phyloP scores from a whole-genome alignment of 176 grass and related monocot genomes.

The Neostapfia colusana region DNA sequence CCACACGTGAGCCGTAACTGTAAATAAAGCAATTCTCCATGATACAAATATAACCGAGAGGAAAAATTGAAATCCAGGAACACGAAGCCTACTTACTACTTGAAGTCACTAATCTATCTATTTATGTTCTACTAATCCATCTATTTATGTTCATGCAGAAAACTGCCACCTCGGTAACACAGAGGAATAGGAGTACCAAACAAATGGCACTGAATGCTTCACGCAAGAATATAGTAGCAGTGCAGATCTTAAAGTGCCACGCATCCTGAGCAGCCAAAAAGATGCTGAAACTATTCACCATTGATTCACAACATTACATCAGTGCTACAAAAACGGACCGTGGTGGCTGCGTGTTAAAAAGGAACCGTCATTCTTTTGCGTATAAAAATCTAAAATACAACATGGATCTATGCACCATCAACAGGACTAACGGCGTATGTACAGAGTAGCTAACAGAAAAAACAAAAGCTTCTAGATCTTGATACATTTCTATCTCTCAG shows the following conservation, averaged over 20 bases:
- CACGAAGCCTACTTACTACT: no score
- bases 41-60: no score
- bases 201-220: not conserved
- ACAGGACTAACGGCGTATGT: conserved; percentile 10
- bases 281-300: conserved; percentile 23
- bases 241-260: no score
- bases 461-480: conserved; percentile 53
- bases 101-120: no score
- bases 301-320: conserved; percentile 22
- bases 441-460: conserved; percentile 28
- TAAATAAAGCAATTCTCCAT: no score
- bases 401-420: conserved; percentile 21
- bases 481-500: conserved; percentile 47
- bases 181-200: no score
- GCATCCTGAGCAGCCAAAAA: not conserved
- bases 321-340: conserved; percentile 32
- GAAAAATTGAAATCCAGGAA: no score
- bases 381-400: conserved; percentile 42
- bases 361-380: not conserved
- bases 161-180: not conserved
- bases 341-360: conserved; percentile 3
- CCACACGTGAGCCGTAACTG: no score
- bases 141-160: not conserved
- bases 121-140: no score
- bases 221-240: no score